phyloP scores from a whole-genome alignment of 2,329 filamentous ascomycete species.

The Neonectria ditissima region DNA sequence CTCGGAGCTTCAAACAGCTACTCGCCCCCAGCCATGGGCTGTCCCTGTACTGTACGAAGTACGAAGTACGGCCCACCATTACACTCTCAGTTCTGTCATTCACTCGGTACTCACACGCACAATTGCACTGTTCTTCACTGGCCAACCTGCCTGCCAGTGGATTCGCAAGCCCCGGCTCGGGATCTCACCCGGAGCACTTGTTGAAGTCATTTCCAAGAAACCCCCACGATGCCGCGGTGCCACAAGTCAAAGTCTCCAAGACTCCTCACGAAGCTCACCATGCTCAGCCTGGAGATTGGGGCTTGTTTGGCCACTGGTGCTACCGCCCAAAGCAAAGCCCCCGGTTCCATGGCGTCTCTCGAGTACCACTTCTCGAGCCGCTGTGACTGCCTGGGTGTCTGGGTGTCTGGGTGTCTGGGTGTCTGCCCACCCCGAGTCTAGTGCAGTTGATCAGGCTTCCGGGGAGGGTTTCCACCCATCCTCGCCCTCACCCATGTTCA shows the following conservation, averaged over 20 bases:
- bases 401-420: slow-evolving; percentile 18
- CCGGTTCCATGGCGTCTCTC: slow-evolving; percentile 26
- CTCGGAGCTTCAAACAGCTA: slow-evolving; percentile 40
- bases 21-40: slow-evolving; percentile 39
- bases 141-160: slow-evolving; percentile 28
- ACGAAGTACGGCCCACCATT: slow-evolving; percentile 32
- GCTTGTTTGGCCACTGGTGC: slow-evolving; percentile 17
- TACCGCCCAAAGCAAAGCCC: slow-evolving; percentile 14
- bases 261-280: slow-evolving; percentile 24
- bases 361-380: slow-evolving; percentile 29
- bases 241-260: slow-evolving; percentile 2
- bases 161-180: slow-evolving; percentile 19
- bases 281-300: slow-evolving; percentile 4
- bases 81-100: slow-evolving; percentile 18
- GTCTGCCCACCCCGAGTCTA: slow-evolving; percentile 34
- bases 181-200: slow-evolving; percentile 36
- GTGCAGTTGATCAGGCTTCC: slow-evolving; percentile 33
- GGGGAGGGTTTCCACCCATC: slow-evolving; percentile 18
- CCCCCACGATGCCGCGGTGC: slow-evolving; percentile 27
- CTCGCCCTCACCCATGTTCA: slow-evolving; percentile 23
- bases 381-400: slow-evolving; percentile 20
- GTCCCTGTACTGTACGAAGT: slow-evolving; percentile 25
- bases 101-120: slow-evolving; percentile 33
- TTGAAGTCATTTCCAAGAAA: slow-evolving; percentile 6
- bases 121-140: slow-evolving; percentile 32